These are phyloP conservation scores for Beauveria sp. DNA, from an alignment of 2,329 filamentous ascomycete species.

Conservation along the genomic window DNA sequence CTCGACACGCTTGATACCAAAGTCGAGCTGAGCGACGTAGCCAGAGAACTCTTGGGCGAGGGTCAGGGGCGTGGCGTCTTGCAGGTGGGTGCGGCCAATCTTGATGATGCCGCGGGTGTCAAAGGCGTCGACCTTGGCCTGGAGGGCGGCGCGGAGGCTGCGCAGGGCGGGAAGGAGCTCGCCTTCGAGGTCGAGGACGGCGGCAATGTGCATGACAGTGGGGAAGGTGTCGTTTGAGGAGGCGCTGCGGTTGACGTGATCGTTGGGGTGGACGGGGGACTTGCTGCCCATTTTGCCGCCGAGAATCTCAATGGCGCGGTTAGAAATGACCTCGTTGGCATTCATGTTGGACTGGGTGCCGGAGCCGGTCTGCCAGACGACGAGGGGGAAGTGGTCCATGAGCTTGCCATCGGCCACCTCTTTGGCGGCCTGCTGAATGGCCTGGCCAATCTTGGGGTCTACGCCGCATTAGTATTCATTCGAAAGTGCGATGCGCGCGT, in stretches of 20 bases:
- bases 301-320: conserved; percentile 95
- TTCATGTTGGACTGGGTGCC: conserved; percentile 99
- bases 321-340: conserved; percentile 99
- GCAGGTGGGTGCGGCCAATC: conserved; percentile 95
- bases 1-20: conserved; percentile 81
- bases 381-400: conserved; percentile 93
- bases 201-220: conserved; percentile 98
- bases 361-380: conserved; percentile 98
- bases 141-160: conserved; percentile 74
- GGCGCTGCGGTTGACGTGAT: conserved; percentile 98
- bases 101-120: conserved; percentile 87
- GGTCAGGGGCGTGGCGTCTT: conserved; percentile 93
- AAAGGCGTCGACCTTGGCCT: conserved; percentile 84
- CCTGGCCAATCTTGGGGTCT: conserved; percentile 77
- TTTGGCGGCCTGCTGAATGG: conserved; percentile 87
- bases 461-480: conserved; percentile 33
- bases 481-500: too few relatives aligned
- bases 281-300: conserved; percentile 91
- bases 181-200: conserved; percentile 85
- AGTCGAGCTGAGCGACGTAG: conserved; percentile 91
- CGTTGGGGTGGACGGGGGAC: conserved; percentile 98
- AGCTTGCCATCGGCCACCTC: conserved; percentile 94
- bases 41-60: conserved; percentile 97
- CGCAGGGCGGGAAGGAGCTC: conserved; percentile 75
- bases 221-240: conserved; percentile 99